Evolutionary conservation across 2,329 filamentous ascomycete species (phyloP).

Genomic region (Talaromyces sp.): DNA sequence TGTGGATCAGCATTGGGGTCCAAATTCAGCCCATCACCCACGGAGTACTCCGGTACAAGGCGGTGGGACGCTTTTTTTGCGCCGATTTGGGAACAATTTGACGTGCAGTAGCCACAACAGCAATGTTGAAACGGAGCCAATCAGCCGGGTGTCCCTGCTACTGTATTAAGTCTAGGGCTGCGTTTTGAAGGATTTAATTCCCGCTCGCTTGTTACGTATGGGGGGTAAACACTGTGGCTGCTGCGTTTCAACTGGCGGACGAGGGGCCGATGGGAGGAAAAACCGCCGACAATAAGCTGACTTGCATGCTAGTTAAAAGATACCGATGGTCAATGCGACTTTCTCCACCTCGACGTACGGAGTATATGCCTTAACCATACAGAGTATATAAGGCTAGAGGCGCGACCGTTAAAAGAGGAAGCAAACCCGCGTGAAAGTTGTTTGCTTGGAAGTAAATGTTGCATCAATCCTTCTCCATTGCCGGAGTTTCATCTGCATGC

Average conservation of each 20-base stretch:
- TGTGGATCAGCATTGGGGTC: neutral
- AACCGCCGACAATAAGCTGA: neutral
- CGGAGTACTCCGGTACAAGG: neutral
- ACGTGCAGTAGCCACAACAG: neutral
- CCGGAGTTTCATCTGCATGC: no score
- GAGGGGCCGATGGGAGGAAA: neutral
- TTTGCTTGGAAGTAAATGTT: no score
- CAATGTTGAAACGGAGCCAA: neutral
- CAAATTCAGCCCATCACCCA: neutral
- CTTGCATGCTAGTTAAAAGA: neutral
- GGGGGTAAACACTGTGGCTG: neutral
- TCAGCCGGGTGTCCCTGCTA: neutral
- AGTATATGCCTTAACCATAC: no score
- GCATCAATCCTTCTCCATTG: no score
- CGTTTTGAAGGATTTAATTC: neutral
- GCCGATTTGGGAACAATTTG: neutral
- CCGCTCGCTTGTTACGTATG: neutral
- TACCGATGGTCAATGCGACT: neutral
- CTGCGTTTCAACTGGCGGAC: neutral
- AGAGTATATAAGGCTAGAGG: no score
- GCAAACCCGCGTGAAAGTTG: no score
- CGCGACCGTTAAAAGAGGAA: no score
- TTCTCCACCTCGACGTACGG: neutral
- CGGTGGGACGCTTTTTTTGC: neutral
- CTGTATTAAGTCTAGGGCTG: neutral